Percentiles rank a stretch among this genome's conserved stretches.
Evolutionary conservation across 768 basidiomycete species (phyloP).

Genomic region (Macrolepiota dolichaula): DNA sequence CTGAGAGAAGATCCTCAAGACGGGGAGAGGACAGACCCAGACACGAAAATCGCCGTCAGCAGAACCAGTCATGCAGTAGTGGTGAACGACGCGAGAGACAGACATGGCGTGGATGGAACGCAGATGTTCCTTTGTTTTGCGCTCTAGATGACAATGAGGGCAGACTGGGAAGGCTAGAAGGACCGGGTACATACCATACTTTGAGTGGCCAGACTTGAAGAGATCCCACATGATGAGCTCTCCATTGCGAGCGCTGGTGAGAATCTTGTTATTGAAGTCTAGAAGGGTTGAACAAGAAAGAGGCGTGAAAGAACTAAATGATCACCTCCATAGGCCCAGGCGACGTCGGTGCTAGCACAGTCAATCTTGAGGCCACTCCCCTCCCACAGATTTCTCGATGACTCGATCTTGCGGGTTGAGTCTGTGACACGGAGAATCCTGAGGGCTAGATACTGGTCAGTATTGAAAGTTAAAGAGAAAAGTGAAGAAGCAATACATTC

Average conservation of each 20-base stretch:
- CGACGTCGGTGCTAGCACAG: constrained; percentile 73
- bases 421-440: constrained; percentile 59
- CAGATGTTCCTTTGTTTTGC: constrained; percentile 62
- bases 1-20: not conserved
- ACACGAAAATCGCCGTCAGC: constrained; percentile 78
- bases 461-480: not conserved
- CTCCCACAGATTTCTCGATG: constrained; percentile 75
- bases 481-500: constrained; percentile 50
- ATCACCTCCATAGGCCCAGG: constrained; percentile 73
- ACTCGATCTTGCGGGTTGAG: constrained; percentile 60
- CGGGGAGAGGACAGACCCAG: constrained; percentile 50
- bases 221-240: constrained; percentile 85
- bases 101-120: constrained; percentile 71
- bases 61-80: constrained; percentile 77
- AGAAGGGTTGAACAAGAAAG: constrained; percentile 13
- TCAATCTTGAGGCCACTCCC: constrained; percentile 77
- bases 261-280: constrained; percentile 73
- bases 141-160: constrained; percentile 37
- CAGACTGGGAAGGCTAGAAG: not conserved
- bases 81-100: constrained; percentile 62
- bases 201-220: constrained; percentile 59
- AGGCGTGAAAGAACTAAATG: not conserved
- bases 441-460: constrained; percentile 37
- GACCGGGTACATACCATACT: constrained; percentile 53
- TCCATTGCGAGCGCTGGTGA: constrained; percentile 79